Conservation (phyloP, 169 alveolate species). For the Pseudocohnilembus persalinus region DNA sequence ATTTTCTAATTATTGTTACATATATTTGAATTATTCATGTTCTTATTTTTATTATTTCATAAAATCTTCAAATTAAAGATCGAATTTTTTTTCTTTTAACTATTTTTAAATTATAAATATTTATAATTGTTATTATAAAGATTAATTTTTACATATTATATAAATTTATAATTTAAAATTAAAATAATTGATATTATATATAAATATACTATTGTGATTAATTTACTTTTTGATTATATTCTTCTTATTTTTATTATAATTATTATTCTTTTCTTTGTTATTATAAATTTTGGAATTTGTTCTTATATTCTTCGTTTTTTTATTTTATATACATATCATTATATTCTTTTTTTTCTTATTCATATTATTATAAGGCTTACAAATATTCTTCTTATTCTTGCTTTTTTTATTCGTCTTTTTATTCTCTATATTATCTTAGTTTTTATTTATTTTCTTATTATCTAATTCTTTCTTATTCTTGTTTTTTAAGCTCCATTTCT, state of each 20-base stretch:
- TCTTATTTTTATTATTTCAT: no score
- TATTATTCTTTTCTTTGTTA: background rate
- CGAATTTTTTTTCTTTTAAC: no score
- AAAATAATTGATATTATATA: no score
- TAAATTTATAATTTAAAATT: no score
- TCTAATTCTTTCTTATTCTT: no score
- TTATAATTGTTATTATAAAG: background rate
- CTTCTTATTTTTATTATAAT: background rate
- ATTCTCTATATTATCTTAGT: background rate
- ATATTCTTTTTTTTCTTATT: background rate
- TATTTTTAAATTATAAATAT: no score
- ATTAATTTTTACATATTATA: background rate
- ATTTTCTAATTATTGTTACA: no score
- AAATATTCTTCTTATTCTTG: background rate
- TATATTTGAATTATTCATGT: no score
- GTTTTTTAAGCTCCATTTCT: no score
- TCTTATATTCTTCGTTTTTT: background rate
- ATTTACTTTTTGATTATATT: background rate
- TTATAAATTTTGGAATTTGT: background rate
- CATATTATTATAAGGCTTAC: background rate
- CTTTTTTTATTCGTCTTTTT: background rate
- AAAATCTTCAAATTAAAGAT: no score
- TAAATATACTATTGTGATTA: background rate
- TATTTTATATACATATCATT: background rate
- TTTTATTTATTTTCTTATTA: no score